These are phyloP conservation scores for Lipomyces yarrowii DNA, from an alignment of 1,139 yeast species.

Conservation along the genomic window DNA sequence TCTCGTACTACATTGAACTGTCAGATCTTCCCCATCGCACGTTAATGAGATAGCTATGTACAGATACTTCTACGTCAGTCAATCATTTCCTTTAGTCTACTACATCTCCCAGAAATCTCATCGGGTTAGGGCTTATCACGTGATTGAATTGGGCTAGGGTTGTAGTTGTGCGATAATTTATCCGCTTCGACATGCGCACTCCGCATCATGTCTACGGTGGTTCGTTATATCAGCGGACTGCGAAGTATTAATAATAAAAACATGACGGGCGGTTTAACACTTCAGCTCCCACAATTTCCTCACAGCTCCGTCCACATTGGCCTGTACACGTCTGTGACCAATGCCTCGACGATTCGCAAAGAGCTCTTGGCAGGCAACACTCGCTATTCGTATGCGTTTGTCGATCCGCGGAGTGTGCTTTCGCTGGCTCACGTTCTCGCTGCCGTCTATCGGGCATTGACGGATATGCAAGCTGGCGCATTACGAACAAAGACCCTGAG, in stretches of 20 bases:
- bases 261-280: background rate
- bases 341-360: conserved; percentile 46
- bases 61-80: too few species aligned
- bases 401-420: conserved; percentile 48
- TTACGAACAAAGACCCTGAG: conserved; percentile 54
- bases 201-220: too few species aligned
- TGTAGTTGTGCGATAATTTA: too few species aligned
- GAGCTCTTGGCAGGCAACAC: conserved; percentile 45
- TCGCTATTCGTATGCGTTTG: conserved; percentile 52
- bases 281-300: conserved; percentile 51
- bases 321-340: conserved; percentile 50
- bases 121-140: too few species aligned
- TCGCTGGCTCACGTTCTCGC: conserved; percentile 54
- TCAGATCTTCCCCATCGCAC: too few species aligned
- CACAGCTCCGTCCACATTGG: conserved; percentile 43
- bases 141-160: too few species aligned
- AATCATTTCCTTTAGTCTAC: too few species aligned
- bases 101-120: too few species aligned
- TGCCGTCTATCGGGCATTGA: conserved; percentile 53
- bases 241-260: background rate
- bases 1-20: too few species aligned
- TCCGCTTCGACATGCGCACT: too few species aligned
- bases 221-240: background rate
- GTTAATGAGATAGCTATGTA: too few species aligned
- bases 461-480: conserved; percentile 47